Conservation (phyloP, 441 rosid genomes). For the Arabidopsis lyrata region DNA sequence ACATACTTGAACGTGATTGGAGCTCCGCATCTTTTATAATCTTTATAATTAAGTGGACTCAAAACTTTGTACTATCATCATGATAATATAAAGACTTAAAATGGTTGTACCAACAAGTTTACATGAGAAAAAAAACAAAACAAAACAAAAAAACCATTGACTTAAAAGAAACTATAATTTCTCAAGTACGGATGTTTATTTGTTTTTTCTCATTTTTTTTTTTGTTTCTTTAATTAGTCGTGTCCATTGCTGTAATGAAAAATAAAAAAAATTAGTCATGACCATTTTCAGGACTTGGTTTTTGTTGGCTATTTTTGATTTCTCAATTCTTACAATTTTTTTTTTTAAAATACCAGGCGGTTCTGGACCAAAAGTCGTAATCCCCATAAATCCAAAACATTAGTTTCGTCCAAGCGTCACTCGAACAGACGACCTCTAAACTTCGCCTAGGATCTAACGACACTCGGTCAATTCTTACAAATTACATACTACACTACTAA, state of each 20-base stretch:
- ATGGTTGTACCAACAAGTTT: constrained; percentile 21
- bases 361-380: too few species aligned
- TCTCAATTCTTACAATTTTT: too few species aligned
- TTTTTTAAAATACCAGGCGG: too few species aligned
- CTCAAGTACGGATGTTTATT: constrained; percentile 4
- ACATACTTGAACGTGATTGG: constrained; percentile 26
- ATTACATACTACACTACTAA: background rate
- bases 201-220: constrained; percentile 1
- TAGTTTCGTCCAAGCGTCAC: too few species aligned
- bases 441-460: too few species aligned
- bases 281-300: constrained; percentile 18
- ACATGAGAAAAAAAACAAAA: background rate
- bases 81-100: background rate
- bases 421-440: too few species aligned
- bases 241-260: background rate
- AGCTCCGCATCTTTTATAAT: background rate
- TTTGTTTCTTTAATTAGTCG: background rate
- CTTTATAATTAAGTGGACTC: constrained; percentile 1
- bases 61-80: constrained; percentile 22
- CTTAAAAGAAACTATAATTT: constrained; percentile 26
- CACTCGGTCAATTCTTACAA: background rate
- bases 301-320: background rate
- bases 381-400: too few species aligned
- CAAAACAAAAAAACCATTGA: constrained; percentile 23
- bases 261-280: background rate